Conservation (phyloP, 371 early-diverging fungal genomes). For the Dichotomocladium elegans region DNA sequence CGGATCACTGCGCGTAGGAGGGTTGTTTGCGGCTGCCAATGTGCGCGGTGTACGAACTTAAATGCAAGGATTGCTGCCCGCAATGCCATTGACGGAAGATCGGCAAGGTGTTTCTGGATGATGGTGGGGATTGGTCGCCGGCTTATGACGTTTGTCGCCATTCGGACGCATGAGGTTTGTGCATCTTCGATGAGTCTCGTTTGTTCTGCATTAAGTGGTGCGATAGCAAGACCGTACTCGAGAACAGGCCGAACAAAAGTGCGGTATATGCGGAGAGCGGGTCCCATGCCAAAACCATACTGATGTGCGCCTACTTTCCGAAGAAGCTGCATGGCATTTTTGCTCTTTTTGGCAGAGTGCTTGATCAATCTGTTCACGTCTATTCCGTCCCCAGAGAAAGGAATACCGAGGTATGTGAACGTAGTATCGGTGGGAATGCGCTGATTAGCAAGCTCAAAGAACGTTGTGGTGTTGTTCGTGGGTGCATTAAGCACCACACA, state of each 20-base stretch:
- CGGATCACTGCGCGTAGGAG: background rate
- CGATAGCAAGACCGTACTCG: constrained; percentile 14
- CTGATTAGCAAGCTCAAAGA: background rate
- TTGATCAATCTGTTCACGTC: background rate
- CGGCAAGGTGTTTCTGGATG: background rate
- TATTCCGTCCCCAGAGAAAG: constrained; percentile 1
- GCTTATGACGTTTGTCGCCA: background rate
- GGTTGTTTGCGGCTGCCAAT: background rate
- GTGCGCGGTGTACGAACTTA: background rate
- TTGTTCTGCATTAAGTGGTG: background rate
- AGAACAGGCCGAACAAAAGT: constrained; percentile 3
- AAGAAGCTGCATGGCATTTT: background rate
- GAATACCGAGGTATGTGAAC: constrained; percentile 6
- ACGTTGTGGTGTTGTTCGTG: background rate
- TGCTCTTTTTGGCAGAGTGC: background rate
- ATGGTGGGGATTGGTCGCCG: background rate
- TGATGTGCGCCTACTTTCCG: background rate
- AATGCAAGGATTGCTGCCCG: background rate
- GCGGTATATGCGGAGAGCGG: background rate
- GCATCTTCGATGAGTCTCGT: background rate
- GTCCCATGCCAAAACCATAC: background rate
- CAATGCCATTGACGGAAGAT: background rate
- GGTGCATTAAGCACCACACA: constrained; percentile 1
- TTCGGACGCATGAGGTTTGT: background rate
- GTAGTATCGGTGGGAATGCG: background rate